A percentile compares a stretch with the other conserved stretches of the same genome.
These are phyloP conservation scores for Cerioporus squamosus DNA, from an alignment of 1,284 basidiomycete species.

Conservation along the genomic window DNA sequence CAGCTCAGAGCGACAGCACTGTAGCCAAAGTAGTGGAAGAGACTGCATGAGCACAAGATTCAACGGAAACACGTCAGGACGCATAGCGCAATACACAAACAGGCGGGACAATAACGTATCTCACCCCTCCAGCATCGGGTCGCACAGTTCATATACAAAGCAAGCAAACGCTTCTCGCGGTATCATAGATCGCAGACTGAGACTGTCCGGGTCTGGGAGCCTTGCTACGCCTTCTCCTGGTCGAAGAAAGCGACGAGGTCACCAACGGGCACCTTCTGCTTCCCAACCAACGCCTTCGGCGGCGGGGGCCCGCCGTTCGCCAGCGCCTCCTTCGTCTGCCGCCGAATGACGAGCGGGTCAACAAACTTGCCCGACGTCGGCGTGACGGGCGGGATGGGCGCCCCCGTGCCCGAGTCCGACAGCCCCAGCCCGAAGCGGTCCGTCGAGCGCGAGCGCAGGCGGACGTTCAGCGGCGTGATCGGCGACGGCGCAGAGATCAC, in stretches of 20 bases:
- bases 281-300: constrained; percentile 44
- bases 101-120: not conserved
- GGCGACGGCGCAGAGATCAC: constrained; percentile 34
- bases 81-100: constrained; percentile 12
- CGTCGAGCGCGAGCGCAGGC: constrained; percentile 57
- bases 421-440: constrained; percentile 45
- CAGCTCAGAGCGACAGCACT: not conserved
- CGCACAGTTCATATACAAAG: not conserved
- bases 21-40: not conserved
- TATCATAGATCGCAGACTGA: not conserved
- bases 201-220: not conserved
- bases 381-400: constrained; percentile 27
- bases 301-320: constrained; percentile 42
- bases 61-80: constrained; percentile 5
- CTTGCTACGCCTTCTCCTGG: constrained; percentile 51
- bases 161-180: not conserved
- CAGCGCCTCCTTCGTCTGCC: constrained; percentile 57
- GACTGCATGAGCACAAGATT: constrained; percentile 13
- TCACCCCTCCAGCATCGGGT: not conserved
- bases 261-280: constrained; percentile 69
- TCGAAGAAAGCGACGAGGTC: constrained; percentile 85
- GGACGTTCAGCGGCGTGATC: constrained; percentile 45
- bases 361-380: constrained; percentile 56
- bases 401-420: constrained; percentile 22
- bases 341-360: constrained; percentile 71